Evolutionary conservation across 805 yeast genomes (phyloP), one percentile per base, ranked within the genome.

Genomic region (Myxozyma vanderwaltii): DNA sequence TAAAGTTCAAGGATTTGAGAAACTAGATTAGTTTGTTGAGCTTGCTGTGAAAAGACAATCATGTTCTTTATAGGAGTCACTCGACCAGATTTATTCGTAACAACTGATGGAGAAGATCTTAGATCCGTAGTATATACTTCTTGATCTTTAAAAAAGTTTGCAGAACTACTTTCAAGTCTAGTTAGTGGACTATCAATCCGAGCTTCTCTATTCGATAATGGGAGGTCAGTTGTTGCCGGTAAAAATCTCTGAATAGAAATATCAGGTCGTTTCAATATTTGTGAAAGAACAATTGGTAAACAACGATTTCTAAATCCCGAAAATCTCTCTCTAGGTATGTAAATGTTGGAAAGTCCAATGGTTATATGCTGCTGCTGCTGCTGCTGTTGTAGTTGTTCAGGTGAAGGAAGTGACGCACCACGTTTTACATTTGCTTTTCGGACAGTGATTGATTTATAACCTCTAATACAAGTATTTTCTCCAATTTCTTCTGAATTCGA

Each of bases 341-440:
- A 48, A 4, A 48, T 19, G n/a, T 48, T 36, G 23, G 52, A 21
- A 2, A 48, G 4, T 5, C 6, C 19, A 13, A 41, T 19, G 4
- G 5, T 35, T 8, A 31, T 29, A 7, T 41, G n/a, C 3, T 31
- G 51, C 27, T n/a, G 49, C 24, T 5, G 35, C 15, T 19, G 21
- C 44, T 3, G 44, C n/a, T n/a, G n/a, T n/a, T n/a, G n/a, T n/a
- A n/a, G n/a, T 17, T 23, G 47, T 24, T 44, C 48, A 12, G 48
- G 48, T 27, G 13, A 29, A 23, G n/a, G 46, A 21, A 24, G 46
- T 10, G 36, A 21, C 12, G 48, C 15, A n/a, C 36, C 36, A 8
- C 48, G 33, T 46, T 40, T 51, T 36, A 21, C 12, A 31, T 10
- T 5, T 13, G 21, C 31, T 27, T 40, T 51, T 15, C 54, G 54